phyloP scores from a whole-genome alignment of 371 early-diverging fungal genomes.

The Batrachochytrium dendrobatidis region DNA sequence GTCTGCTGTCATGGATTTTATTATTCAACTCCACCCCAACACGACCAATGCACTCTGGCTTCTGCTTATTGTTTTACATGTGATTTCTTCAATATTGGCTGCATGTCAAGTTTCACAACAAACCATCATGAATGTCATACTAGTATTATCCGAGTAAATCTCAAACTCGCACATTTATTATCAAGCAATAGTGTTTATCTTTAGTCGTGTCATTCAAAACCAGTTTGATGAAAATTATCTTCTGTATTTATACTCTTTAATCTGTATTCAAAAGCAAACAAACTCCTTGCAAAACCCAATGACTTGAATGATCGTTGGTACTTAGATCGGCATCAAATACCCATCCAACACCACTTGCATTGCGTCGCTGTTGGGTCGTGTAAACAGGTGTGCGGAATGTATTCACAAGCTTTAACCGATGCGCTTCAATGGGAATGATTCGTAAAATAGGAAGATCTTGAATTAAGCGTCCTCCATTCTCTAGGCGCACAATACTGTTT shows the following conservation, averaged over 20 bases:
- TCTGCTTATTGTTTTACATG: too few species aligned
- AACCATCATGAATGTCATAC: too few species aligned
- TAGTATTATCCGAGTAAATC: too few species aligned
- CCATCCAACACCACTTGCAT: conserved; percentile 53
- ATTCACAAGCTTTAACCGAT: conserved; percentile 46
- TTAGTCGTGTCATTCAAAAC: too few species aligned
- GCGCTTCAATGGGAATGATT: conserved; percentile 51
- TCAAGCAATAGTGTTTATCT: too few species aligned
- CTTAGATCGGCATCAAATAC: conserved; percentile 55
- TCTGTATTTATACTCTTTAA: conserved; percentile 12
- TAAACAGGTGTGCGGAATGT: conserved; percentile 56
- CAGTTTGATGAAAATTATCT: too few species aligned
- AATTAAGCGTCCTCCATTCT: conserved; percentile 40
- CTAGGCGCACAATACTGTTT: conserved; percentile 32
- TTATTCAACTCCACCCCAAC: background rate
- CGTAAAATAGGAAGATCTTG: conserved; percentile 48
- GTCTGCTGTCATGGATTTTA: background rate
- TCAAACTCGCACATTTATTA: too few species aligned
- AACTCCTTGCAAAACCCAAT: conserved; percentile 55
- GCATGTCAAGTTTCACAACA: too few species aligned
- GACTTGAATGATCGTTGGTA: conserved; percentile 45
- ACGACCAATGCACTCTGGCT: background rate
- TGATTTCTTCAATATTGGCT: too few species aligned
- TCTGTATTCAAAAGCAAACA: conserved; percentile 45
- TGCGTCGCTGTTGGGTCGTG: conserved; percentile 48